Evolutionary conservation across 306 rosid species (phyloP).

Genomic region (Rosa lucieae): DNA sequence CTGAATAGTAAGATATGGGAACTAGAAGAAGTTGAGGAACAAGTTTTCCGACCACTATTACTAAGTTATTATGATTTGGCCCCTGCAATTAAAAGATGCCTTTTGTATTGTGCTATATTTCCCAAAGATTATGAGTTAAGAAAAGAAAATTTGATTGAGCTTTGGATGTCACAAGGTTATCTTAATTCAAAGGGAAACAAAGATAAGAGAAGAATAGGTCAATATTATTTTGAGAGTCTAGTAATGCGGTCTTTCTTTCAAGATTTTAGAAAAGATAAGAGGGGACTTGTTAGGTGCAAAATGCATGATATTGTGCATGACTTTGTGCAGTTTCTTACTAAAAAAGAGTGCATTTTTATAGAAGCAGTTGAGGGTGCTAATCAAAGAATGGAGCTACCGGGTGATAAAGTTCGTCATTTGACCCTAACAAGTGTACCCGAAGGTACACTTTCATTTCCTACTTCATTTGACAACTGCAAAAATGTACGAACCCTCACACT

Average conservation of each 20-base stretch:
- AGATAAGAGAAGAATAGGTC: neutral
- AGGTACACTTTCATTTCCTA: neutral
- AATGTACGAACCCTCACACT: neutral
- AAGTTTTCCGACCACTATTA: neutral
- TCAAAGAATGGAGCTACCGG: neutral
- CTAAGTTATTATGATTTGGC: constrained; percentile 23
- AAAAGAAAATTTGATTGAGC: neutral
- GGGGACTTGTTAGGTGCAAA: neutral
- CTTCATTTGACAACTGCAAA: neutral
- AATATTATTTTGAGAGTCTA: neutral
- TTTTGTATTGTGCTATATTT: constrained; percentile 15
- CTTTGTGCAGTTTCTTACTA: neutral
- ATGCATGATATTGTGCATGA: neutral
- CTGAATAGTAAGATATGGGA: too few species aligned
- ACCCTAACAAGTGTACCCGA: neutral
- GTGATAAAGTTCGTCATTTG: neutral
- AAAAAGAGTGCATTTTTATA: neutral
- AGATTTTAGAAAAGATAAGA: neutral
- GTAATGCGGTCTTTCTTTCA: neutral
- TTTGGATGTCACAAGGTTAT: constrained; percentile 16
- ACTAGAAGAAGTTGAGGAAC: too few species aligned
- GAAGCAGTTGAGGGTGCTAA: neutral
- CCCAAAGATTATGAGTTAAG: constrained; percentile 12
- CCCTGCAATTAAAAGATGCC: constrained; percentile 3
- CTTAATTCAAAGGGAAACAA: neutral